Percentiles rank a stretch among this genome's conserved stretches.
phyloP scores from a whole-genome alignment of 768 basidiomycete species.

The Aureoboletus auriporus region DNA sequence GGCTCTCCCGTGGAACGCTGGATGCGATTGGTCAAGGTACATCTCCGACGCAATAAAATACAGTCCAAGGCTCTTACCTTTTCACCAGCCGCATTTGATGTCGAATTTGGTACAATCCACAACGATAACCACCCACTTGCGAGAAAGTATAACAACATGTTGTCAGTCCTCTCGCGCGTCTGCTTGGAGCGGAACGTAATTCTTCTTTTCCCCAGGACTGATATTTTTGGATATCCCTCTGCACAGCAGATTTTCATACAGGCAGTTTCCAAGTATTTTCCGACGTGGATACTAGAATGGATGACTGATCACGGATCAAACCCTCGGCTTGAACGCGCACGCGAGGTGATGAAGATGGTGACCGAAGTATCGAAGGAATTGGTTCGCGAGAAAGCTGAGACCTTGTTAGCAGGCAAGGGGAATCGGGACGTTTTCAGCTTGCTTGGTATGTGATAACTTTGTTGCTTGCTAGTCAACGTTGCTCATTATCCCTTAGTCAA shows the following conservation, averaged over 20 bases:
- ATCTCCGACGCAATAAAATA: background rate
- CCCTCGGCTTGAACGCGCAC: constrained; percentile 11
- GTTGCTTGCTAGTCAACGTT: background rate
- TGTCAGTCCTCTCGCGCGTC: constrained; percentile 3
- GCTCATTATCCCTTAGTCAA: constrained; percentile 13
- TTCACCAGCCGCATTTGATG: constrained; percentile 43
- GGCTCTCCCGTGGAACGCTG: constrained; percentile 42
- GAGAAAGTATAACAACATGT: constrained; percentile 9
- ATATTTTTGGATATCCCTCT: constrained; percentile 18
- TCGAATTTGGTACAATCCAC: constrained; percentile 32
- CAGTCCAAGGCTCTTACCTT: no score
- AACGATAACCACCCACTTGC: constrained; percentile 10
- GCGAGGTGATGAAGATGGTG: background rate
- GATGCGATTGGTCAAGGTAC: constrained; percentile 50
- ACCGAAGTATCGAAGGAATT: constrained; percentile 1
- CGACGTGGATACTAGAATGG: constrained; percentile 25
- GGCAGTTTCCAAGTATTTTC: background rate
- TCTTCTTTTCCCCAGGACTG: constrained; percentile 12
- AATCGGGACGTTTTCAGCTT: constrained; percentile 24
- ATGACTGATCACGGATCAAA: constrained; percentile 26
- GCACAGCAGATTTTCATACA: constrained; percentile 10
- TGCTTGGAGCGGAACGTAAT: background rate
- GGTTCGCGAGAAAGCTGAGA: constrained; percentile 6
- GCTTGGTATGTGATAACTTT: constrained; percentile 33
- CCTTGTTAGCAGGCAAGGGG: background rate